Conservation (phyloP, 2,329 filamentous ascomycete species). For the Diaporthe sp. region DNA sequence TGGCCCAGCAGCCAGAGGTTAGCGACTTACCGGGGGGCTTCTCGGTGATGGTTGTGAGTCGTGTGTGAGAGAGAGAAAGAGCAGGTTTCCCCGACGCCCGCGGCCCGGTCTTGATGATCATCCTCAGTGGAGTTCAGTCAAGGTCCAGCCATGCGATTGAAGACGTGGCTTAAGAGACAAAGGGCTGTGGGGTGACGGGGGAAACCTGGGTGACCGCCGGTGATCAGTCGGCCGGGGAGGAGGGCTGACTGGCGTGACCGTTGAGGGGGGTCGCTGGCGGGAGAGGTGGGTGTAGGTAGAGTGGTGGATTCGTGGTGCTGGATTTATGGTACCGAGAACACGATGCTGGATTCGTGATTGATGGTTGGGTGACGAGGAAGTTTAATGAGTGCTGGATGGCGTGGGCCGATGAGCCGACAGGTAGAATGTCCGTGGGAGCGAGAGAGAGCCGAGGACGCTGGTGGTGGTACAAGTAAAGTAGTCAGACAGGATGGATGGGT, state of each 20-base stretch:
- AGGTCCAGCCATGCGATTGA: not conserved
- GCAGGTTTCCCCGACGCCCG: not conserved
- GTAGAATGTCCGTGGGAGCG: not conserved
- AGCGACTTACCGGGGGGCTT: not conserved
- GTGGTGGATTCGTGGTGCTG: not conserved
- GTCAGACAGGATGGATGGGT: not conserved
- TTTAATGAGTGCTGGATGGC: not conserved
- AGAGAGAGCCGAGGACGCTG: not conserved
- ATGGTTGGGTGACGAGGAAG: not conserved
- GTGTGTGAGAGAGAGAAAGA: too few relatives aligned
- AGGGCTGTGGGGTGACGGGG: not conserved
- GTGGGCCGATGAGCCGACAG: not conserved
- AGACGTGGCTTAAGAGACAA: not conserved
- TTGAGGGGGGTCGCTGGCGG: not conserved
- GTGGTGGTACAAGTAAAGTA: not conserved
- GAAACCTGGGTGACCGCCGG: not conserved
- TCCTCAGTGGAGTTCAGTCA: not conserved
- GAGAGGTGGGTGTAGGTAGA: not conserved
- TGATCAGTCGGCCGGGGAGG: too few relatives aligned
- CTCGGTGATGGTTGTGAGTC: not conserved
- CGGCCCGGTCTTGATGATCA: not conserved
- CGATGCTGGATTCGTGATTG: not conserved
- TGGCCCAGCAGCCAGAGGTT: not conserved
- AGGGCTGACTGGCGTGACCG: not conserved
- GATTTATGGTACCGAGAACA: not conserved